Evolutionary conservation across 1,139 yeast genomes (phyloP), one percentile per base, ranked within the genome.

Genomic region (Scheffersomyces lignicola): DNA sequence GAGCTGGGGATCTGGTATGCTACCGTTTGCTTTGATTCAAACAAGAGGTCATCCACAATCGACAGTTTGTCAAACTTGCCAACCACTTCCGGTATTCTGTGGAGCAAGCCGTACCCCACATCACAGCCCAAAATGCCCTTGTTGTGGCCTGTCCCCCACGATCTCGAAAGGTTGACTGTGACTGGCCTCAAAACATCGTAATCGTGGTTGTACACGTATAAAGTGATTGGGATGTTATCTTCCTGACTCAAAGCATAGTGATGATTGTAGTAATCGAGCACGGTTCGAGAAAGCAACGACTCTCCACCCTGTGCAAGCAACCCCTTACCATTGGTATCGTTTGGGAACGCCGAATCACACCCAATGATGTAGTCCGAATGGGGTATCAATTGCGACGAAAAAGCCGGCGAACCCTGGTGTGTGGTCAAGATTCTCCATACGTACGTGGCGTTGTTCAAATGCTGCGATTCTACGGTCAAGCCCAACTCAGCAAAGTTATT

Each of bases 321-420:
- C 0, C 76, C 75, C 41, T 62, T 64, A 1, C 95, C 95, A 37
- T 82, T 80, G 1, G 49, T 44, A 43, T 69, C 74, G 14, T 57
- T 59, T 4, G 65, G 61, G 33, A 53, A 68, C 1, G 72, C 71
- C 0, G 74, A 65, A 46, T 89, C 95, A 37, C 95, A 88, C 4
- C 95, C 97, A 33, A 92, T 80, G 38, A 92, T 83, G 54, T 86
- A 92, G 56, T 92, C 98, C 1, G 92, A 80, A 49, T 83, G 83
- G 1, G 96, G 90, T 26, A 87, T 71, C 28, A 92, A 72, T 18
- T 94, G 96, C 0, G 96, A 89, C 33, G 64, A 65, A 47, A 83
- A 86, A 0, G 97, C 97, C 0, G 97, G 97, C 0, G 95, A 85
- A 37, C 79, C 77, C 12, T 75, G 79, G 35, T 84, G 80, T 9